Conservation (phyloP, 1,139 yeast species). For the Kodamaea fungicola region DNA sequence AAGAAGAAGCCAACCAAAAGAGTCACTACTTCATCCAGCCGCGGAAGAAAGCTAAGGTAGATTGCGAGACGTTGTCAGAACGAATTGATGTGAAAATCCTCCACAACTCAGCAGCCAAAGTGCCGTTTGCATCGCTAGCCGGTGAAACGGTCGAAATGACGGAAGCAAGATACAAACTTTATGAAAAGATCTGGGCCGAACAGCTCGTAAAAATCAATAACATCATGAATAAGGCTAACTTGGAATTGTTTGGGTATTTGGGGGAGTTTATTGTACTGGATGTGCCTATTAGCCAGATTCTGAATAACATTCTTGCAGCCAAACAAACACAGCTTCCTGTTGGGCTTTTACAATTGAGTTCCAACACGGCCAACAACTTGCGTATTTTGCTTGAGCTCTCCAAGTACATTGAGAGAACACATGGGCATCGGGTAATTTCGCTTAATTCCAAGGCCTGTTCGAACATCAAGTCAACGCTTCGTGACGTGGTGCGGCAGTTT, state of each 20-base stretch:
- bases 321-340: slow-evolving; percentile 28
- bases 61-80: not conserved
- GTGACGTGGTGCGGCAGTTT: slow-evolving; percentile 37
- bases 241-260: slow-evolving; percentile 33
- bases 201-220: slow-evolving; percentile 35
- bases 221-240: slow-evolving; percentile 37
- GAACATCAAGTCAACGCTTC: slow-evolving; percentile 38
- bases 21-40: slow-evolving; percentile 14
- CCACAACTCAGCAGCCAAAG: not conserved
- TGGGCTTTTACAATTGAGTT: slow-evolving; percentile 49
- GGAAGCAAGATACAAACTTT: slow-evolving; percentile 35
- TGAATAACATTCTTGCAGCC: slow-evolving; percentile 3
- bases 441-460: slow-evolving; percentile 41
- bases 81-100: not conserved
- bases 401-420: slow-evolving; percentile 16
- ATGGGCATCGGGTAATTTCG: slow-evolving; percentile 27
- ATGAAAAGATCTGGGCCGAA: slow-evolving; percentile 33
- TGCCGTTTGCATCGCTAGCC: not conserved
- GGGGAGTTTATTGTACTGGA: slow-evolving; percentile 22
- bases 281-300: slow-evolving; percentile 3
- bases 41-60: slow-evolving; percentile 1
- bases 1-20: slow-evolving; percentile 10
- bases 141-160: slow-evolving; percentile 36
- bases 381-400: slow-evolving; percentile 44
- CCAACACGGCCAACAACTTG: slow-evolving; percentile 56